These are phyloP conservation scores for Penicillium corylophilum DNA, from an alignment of 2,329 filamentous ascomycete genomes.

Conservation along the genomic window DNA sequence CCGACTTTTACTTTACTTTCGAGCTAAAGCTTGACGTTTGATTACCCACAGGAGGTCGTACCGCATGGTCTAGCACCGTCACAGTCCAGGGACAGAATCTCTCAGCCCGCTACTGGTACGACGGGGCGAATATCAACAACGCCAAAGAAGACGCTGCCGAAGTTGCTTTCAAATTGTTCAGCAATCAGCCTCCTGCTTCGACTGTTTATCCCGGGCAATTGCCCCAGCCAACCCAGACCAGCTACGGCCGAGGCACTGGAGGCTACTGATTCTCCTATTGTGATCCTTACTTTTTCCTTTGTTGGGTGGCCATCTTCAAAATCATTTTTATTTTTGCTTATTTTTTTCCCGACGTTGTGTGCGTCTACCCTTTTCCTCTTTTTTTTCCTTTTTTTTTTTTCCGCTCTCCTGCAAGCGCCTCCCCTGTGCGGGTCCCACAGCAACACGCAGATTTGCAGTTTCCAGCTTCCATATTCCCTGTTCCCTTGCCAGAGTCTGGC, in stretches of 20 bases:
- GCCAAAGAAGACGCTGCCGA: slow-evolving; percentile 91
- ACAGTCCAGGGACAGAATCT: slow-evolving; percentile 65
- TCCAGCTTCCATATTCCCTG: no score
- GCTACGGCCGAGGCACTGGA: slow-evolving; percentile 18
- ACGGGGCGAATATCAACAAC: slow-evolving; percentile 82
- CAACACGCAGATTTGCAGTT: slow-evolving; percentile 14
- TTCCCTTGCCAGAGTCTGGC: slow-evolving; percentile 8
- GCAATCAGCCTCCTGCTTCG: slow-evolving; percentile 25
- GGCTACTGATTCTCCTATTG: slow-evolving; percentile 30
- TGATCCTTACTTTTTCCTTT: slow-evolving; percentile 19
- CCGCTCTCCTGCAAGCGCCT: slow-evolving; percentile 16
- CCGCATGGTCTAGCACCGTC: slow-evolving; percentile 83
- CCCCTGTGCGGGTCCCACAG: slow-evolving; percentile 23
- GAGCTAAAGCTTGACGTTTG: slow-evolving; percentile 17
- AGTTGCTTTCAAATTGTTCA: slow-evolving; percentile 54
- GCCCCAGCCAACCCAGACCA: slow-evolving; percentile 13
- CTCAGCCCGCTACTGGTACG: slow-evolving; percentile 85
- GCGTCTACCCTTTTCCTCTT: background rate
- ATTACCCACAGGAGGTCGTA: slow-evolving; percentile 69
- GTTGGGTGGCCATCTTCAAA: slow-evolving; percentile 22
- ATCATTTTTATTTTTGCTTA: slow-evolving; percentile 10
- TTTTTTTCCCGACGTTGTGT: slow-evolving; percentile 8
- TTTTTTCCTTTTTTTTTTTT: slow-evolving; percentile 3
- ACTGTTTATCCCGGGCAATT: slow-evolving; percentile 28
- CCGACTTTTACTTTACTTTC: slow-evolving; percentile 31